Evolutionary conservation across 441 rosid species (phyloP).

Genomic region (Euphorbia schlechtendalii): DNA sequence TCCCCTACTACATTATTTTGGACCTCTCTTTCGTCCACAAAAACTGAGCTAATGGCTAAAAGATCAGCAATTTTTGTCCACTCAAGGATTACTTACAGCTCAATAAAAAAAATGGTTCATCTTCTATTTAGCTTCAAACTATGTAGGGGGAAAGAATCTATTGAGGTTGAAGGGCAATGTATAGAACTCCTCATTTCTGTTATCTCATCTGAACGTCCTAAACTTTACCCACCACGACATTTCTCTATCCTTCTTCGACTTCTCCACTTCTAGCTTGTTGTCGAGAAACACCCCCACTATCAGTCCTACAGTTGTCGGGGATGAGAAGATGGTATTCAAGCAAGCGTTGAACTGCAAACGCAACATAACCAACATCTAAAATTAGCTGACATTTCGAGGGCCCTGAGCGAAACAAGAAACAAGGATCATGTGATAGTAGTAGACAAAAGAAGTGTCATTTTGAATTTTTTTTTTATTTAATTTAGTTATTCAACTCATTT

Average conservation of each 20-base stretch:
- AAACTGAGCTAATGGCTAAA: conserved; percentile 8
- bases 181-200: conserved; percentile 89
- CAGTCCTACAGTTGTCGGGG: conserved; percentile 81
- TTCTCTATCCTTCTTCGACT: conserved; percentile 74
- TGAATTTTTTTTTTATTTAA: no score
- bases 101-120: background rate
- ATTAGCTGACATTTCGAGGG: no score
- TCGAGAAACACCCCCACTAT: conserved; percentile 74
- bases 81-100: background rate
- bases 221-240: conserved; percentile 99
- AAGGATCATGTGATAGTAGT: no score
- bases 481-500: no score
- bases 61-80: conserved; percentile 17
- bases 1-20: background rate
- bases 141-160: conserved; percentile 96
- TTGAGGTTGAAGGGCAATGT: conserved; percentile 92
- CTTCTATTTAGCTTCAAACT: conserved; percentile 4
- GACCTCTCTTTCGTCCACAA: conserved; percentile 24
- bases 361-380: background rate
- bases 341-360: conserved; percentile 77
- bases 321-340: conserved; percentile 78
- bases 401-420: no score
- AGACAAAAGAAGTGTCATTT: no score
- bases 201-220: conserved; percentile 86
- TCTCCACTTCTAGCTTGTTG: conserved; percentile 81